Conservation (phyloP, 2,329 filamentous ascomycete species). For the Leptographium lundbergii region DNA sequence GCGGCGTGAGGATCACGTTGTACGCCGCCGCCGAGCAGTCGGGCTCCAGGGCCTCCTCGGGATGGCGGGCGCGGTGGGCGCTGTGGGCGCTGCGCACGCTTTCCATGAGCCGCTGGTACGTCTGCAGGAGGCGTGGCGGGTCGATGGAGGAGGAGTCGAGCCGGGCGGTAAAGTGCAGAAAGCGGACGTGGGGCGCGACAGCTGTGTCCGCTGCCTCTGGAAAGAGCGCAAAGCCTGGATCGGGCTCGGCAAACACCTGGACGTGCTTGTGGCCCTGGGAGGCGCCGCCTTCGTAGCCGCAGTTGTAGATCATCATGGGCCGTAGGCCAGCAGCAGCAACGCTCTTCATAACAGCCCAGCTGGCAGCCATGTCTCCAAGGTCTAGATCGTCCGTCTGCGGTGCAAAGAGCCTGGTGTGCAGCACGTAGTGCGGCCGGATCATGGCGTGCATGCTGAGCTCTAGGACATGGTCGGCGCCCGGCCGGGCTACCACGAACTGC, state of each 20-base stretch:
- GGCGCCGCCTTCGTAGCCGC: constrained; percentile 27
- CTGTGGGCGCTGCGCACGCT: constrained; percentile 10
- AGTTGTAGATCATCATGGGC: constrained; percentile 30
- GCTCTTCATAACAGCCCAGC: constrained; percentile 21
- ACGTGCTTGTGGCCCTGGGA: constrained; percentile 32
- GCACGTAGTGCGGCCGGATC: constrained; percentile 22
- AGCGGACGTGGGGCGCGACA: constrained; percentile 12
- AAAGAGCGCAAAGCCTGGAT: constrained; percentile 13
- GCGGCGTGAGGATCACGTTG: constrained; percentile 20
- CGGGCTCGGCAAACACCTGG: constrained; percentile 25
- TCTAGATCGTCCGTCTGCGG: constrained; percentile 25
- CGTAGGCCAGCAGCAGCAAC: constrained; percentile 8
- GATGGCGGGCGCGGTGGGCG: constrained; percentile 5
- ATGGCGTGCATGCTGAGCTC: constrained; percentile 25
- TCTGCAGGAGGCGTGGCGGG: constrained; percentile 4
- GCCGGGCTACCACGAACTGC: constrained; percentile 17
- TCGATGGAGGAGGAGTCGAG: constrained; percentile 5
- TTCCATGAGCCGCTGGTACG: constrained; percentile 12
- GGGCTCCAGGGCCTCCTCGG: constrained; percentile 1
- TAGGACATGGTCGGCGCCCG: constrained; percentile 18
- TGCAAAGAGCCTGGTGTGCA: constrained; percentile 25
- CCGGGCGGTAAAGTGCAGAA: constrained; percentile 11
- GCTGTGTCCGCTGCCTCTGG: constrained; percentile 6
- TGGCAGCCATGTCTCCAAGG: constrained; percentile 20
- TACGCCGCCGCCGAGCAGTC: constrained; percentile 12